These are phyloP conservation scores for Scleromitrula shiraiana DNA, from an alignment of 2,329 filamentous ascomycete species.

Conservation along the genomic window DNA sequence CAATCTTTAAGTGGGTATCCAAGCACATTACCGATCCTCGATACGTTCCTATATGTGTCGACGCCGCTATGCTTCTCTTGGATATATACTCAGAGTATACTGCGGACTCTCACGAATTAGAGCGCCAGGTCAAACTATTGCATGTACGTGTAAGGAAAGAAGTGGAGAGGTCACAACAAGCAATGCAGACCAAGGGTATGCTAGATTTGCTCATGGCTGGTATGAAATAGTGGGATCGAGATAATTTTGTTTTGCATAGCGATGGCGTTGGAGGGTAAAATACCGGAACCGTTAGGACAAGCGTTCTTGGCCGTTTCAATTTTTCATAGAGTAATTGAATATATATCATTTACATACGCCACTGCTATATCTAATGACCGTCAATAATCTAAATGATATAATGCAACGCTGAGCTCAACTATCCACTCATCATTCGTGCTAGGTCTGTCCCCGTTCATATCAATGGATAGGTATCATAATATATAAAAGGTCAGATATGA, in stretches of 20 bases:
- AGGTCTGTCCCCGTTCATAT: too few species aligned
- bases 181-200: constrained; percentile 80
- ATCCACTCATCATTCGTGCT: too few species aligned
- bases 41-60: constrained; percentile 72
- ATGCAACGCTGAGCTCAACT: too few species aligned
- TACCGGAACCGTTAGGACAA: constrained; percentile 9
- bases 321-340: constrained; percentile 10
- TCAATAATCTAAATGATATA: too few species aligned
- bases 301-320: constrained; percentile 7
- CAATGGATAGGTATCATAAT: too few species aligned
- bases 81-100: constrained; percentile 82
- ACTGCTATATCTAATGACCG: neutral
- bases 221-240: constrained; percentile 20
- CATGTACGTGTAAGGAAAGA: constrained; percentile 65
- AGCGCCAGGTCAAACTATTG: constrained; percentile 60
- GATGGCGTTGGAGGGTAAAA: constrained; percentile 30
- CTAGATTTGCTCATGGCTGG: constrained; percentile 64
- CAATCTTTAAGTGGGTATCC: constrained; percentile 75
- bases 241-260: constrained; percentile 32
- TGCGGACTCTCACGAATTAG: constrained; percentile 64
- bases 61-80: constrained; percentile 72
- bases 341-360: constrained; percentile 1
- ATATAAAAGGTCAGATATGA: too few species aligned
- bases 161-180: constrained; percentile 76
- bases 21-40: constrained; percentile 76